These are phyloP conservation scores for Naganishia randhawae DNA, from an alignment of 768 basidiomycete genomes.

Conservation along the genomic window DNA sequence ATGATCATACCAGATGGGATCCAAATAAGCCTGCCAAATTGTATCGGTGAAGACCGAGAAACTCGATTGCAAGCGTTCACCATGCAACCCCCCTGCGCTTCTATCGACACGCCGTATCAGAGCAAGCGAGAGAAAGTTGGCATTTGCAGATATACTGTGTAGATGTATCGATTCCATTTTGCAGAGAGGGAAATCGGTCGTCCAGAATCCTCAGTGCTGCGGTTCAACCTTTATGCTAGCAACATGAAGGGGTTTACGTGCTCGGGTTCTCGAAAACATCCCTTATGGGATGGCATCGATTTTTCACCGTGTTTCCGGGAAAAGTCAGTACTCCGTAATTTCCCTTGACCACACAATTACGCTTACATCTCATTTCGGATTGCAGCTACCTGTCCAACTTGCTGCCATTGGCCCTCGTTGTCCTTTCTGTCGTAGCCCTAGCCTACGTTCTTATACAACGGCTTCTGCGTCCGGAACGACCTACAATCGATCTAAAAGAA, in stretches of 20 bases:
- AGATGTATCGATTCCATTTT: neutral
- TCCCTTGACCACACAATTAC: too few species aligned
- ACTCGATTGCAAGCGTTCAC: neutral
- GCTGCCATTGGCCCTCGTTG: conserved; percentile 6
- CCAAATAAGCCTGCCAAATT: too few species aligned
- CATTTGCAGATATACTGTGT: neutral
- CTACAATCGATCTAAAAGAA: conserved; percentile 18
- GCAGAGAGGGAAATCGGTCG: neutral
- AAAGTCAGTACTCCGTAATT: neutral
- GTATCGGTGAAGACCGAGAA: neutral
- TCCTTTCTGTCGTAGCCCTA: neutral
- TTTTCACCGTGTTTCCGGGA: conserved; percentile 26
- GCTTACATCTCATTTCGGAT: neutral
- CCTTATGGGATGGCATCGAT: conserved; percentile 30
- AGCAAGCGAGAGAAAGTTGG: neutral
- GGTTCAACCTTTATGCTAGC: neutral
- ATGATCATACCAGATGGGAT: too few species aligned
- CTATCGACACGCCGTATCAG: neutral
- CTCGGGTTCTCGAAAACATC: neutral
- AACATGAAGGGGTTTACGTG: conserved; percentile 4
- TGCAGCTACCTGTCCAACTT: conserved; percentile 10
- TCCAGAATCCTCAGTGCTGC: too few species aligned
- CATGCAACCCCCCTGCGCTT: neutral
- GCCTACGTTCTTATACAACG: neutral
- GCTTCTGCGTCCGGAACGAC: neutral